Evolutionary conservation across 1,284 basidiomycete species (phyloP), one percentile per base, ranked within the genome.

Genomic region (Phenoliferia sp.): DNA sequence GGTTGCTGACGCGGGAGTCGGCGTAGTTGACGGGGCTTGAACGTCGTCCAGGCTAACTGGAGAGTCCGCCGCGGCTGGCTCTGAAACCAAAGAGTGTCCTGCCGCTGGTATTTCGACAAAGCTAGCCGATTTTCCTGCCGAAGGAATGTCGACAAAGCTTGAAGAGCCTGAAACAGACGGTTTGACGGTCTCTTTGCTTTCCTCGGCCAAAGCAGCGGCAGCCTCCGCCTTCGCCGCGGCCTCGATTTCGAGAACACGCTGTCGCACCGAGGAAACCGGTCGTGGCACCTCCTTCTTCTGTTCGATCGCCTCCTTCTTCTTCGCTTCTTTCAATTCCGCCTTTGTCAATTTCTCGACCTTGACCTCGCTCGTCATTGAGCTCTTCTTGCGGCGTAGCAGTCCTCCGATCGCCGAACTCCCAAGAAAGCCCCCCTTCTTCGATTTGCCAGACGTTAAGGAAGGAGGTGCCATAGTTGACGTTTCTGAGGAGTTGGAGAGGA

Each of bases 341-440:
- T 56, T 32, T 2, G 29, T 32, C 15, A 31, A 15, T 32, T 56
- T 59, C 34, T 48, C 59, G 4, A 57, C 32, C 36, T 57, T 62
- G 35, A 17, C 32, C 33, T 67, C 62, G 35, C 52, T 59, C 26
- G 52, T 54, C 17, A 56, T 26, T 1, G 48, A 36, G 61, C 56
- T 63, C 63, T 68, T 72, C 35, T 69, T 68, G 32, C 70, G 66
- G 2, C 57, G 61, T 31, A 72, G 64, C 39, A 72, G 61, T 10
- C 59, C 56, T 22, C 66, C 57, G 33, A 69, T 57, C 15, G 55
- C 29, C 5, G 29, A 58, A n/a, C 33, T 48, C 17, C 57, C 35
- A 35, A 72, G 63, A 61, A 72, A 67, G n/a, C 61, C n/a, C n/a
- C n/a, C 60, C 60, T 59, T 64, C 22, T 64, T 64, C 10, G 16